A percentile compares a stretch with the other conserved stretches of the same genome.
These are phyloP conservation scores for Termitomyces sp. DNA, from an alignment of 768 basidiomycete genomes.

Conservation along the genomic window DNA sequence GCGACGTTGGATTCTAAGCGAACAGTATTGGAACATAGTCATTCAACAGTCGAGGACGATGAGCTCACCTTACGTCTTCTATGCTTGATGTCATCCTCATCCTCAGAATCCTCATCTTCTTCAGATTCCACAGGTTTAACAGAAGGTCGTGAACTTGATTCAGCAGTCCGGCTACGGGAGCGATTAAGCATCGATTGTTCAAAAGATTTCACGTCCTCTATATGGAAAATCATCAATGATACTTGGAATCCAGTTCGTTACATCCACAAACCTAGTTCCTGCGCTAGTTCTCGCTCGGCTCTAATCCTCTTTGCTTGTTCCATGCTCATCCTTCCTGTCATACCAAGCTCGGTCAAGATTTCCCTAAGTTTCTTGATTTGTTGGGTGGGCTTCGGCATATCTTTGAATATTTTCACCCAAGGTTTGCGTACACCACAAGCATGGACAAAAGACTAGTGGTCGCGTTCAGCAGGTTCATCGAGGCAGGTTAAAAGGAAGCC, in stretches of 20 bases:
- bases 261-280: constrained; percentile 67
- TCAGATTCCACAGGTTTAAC: constrained; percentile 23
- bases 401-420: constrained; percentile 75
- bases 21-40: neutral
- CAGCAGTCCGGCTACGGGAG: constrained; percentile 22
- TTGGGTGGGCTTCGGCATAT: constrained; percentile 50
- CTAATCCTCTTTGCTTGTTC: constrained; percentile 81
- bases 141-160: neutral
- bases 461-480: neutral
- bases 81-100: constrained; percentile 31
- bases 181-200: constrained; percentile 48
- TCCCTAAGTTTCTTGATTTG: constrained; percentile 66
- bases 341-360: constrained; percentile 72
- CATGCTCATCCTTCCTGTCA: constrained; percentile 73
- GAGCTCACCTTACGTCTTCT: constrained; percentile 42
- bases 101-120: constrained; percentile 14
- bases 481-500: constrained; percentile 5
- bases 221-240: neutral
- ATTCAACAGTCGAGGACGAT: neutral
- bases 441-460: constrained; percentile 57
- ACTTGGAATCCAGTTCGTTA: neutral
- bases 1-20: constrained; percentile 26
- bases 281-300: constrained; percentile 68
- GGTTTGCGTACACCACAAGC: constrained; percentile 78
- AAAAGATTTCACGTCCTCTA: constrained; percentile 78